Evolutionary conservation across 257 asterid species (phyloP), one percentile per base, ranked within the genome.

Genomic region (Anisodus tanguticus): DNA sequence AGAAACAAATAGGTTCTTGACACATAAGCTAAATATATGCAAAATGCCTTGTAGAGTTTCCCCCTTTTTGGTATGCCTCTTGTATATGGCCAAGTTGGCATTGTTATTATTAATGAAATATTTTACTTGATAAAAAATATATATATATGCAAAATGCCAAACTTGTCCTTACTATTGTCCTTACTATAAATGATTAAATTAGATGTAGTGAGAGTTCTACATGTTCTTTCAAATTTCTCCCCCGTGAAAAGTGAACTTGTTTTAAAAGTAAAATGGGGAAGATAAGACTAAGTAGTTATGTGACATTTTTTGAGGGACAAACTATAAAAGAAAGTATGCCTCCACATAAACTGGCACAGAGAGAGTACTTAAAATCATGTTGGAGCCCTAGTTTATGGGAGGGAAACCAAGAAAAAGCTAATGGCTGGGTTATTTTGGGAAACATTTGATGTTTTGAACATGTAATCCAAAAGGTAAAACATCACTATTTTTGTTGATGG

Each of bases 281-380:
- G 80, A 72, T 43, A n/a, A 49, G 80, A 19, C 60, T 19, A 74
- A 47, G 31, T 22, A 74, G 80, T 74, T 74, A 26, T 49, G 19
- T 22, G 80, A 49, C 80, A 74, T 74, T 22, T 26, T 49, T 22
- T 26, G 11, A 11, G 19, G 22, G 22, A 53, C 80, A 74, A 8
- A 74, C 41, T 19, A 74, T 22, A 19, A 74, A 41, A 49, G 62
- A 3, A 74, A 31, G 35, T 31, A 31, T 31, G 35, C 35, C 35
- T 31, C 35, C 35, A 31, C 35, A 68, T 70, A 70, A 41, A 39
- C 10, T 37, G 53, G 77, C 22, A 39, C 8, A 7, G 16, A 69
- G 13, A 39, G 26, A 15, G 31, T 43, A 12, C 57, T 43, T 71
- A 45, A 45, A 54, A 71, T 71, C 79, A 71, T 71, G 79, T 45